Evolutionary conservation across 306 rosid species (phyloP).

Genomic region (Aeschynomene evenia): DNA sequence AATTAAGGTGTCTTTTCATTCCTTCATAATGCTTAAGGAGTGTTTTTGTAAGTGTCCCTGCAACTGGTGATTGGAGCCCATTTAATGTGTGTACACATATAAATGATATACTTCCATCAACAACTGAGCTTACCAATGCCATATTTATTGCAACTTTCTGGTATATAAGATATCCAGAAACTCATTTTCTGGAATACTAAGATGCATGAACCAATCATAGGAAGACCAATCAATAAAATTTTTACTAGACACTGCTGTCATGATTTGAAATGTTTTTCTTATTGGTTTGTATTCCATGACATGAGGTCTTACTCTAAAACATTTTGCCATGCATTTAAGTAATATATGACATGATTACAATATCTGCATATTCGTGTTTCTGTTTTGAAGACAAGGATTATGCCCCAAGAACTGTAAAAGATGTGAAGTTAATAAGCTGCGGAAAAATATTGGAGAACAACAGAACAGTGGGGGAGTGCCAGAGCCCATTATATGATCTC

Average conservation of each 20-base stretch:
- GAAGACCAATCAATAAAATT: neutral
- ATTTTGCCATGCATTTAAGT: neutral
- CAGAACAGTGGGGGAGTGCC: constrained; percentile 84
- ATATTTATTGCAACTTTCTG: neutral
- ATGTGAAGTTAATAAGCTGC: constrained; percentile 83
- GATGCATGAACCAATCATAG: too few relatives aligned
- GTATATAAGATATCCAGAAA: neutral
- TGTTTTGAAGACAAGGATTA: constrained; percentile 67
- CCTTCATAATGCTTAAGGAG: neutral
- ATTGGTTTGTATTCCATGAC: neutral
- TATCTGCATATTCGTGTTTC: neutral
- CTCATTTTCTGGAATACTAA: too few relatives aligned
- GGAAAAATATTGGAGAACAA: constrained; percentile 84
- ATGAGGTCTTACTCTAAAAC: neutral
- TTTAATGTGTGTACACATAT: neutral
- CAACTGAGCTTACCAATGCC: neutral
- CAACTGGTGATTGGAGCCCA: neutral
- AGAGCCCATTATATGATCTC: constrained; percentile 70
- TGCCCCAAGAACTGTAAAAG: constrained; percentile 87
- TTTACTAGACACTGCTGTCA: neutral
- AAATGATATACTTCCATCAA: too few relatives aligned
- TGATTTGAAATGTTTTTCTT: neutral
- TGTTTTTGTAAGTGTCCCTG: neutral
- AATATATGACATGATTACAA: neutral
- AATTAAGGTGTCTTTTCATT: neutral